Percentiles rank a stretch among this genome's conserved stretches.
Conservation (phyloP, 805 yeast genomes). For the Kazachstania bromeliacearum region DNA sequence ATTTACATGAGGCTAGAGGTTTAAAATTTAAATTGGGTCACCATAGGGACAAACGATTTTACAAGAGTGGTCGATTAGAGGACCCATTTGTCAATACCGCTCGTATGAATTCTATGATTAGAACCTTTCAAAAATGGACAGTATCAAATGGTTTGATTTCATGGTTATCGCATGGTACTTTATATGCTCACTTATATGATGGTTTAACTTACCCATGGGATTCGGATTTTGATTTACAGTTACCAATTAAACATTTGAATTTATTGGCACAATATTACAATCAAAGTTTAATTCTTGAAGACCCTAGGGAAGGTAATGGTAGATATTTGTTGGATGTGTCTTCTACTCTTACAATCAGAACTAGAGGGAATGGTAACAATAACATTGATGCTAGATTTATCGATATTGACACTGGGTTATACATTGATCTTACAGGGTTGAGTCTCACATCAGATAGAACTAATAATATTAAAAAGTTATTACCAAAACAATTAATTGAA, state of each 20-base stretch:
- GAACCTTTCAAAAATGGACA: constrained; percentile 45
- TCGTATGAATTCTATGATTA: constrained; percentile 36
- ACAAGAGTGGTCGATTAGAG: constrained; percentile 38
- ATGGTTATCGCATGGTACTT: constrained; percentile 61
- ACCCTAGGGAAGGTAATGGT: constrained; percentile 44
- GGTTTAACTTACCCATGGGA: constrained; percentile 61
- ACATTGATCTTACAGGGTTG: constrained; percentile 64
- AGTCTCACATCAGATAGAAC: constrained; percentile 34
- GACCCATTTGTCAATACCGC: constrained; percentile 28
- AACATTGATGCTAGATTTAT: constrained; percentile 67
- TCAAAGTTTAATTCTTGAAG: constrained; percentile 40
- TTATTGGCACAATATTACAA: constrained; percentile 34
- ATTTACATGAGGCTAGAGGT: constrained; percentile 23
- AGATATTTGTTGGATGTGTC: constrained; percentile 45
- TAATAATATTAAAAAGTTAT: constrained; percentile 6
- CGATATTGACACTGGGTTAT: constrained; percentile 60
- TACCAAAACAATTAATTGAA: neutral
- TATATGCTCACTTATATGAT: constrained; percentile 57
- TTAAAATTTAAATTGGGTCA: constrained; percentile 13
- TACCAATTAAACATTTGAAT: constrained; percentile 42
- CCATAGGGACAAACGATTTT: constrained; percentile 55
- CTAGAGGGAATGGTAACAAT: constrained; percentile 48
- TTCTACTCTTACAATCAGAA: constrained; percentile 44
- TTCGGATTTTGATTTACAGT: constrained; percentile 54
- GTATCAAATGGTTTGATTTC: constrained; percentile 38